These are phyloP conservation scores for Diddensiella caesifluorescens DNA, from an alignment of 805 yeast species.

Conservation along the genomic window DNA sequence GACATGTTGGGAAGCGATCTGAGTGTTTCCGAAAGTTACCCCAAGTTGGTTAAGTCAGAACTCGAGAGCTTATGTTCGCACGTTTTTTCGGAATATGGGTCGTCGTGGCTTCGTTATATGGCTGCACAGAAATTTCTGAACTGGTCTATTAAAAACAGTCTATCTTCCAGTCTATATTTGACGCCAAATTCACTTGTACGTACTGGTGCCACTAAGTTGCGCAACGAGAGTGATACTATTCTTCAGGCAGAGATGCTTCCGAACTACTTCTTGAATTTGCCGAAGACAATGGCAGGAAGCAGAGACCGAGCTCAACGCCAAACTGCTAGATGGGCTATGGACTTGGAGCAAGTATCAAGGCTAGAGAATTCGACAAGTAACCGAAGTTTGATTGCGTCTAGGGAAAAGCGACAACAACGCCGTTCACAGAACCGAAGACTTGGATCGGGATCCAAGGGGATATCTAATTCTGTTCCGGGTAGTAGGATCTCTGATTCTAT, in stretches of 20 bases:
- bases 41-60: constrained; percentile 20
- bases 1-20: constrained; percentile 25
- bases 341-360: constrained; percentile 22
- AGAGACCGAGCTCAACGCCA: constrained; percentile 18
- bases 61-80: constrained; percentile 16
- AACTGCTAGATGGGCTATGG: constrained; percentile 27
- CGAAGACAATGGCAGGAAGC: not conserved
- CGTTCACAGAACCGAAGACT: constrained; percentile 1
- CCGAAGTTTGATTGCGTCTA: constrained; percentile 10
- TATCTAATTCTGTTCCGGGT: not conserved
- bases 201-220: not conserved
- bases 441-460: not conserved
- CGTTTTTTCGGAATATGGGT: constrained; percentile 26
- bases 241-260: not conserved
- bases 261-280: not conserved
- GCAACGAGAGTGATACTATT: not conserved
- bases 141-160: constrained; percentile 18
- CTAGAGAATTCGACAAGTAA: constrained; percentile 13
- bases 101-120: constrained; percentile 24
- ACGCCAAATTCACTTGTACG: not conserved
- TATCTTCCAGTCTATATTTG: constrained; percentile 4
- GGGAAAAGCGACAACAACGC: constrained; percentile 6
- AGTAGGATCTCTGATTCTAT: constrained; percentile 17
- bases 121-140: constrained; percentile 23
- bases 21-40: constrained; percentile 22